Percentiles rank a stretch among this genome's conserved stretches.
Conservation (phyloP, 2,329 filamentous ascomycete species). For the Stagonosporopsis tanaceti region DNA sequence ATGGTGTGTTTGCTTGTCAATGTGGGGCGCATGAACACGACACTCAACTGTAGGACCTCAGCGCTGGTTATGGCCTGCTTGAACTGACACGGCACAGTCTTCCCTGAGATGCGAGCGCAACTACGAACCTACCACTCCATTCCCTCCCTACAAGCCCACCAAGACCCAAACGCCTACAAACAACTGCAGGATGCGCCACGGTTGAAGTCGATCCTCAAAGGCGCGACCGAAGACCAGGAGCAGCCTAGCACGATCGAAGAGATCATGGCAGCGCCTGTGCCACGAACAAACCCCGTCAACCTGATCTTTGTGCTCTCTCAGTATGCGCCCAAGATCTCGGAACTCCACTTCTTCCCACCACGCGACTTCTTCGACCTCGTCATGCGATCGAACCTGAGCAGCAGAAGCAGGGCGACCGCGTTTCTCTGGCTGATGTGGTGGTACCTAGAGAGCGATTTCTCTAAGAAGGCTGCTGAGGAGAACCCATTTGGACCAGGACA, state of each 20-base stretch:
- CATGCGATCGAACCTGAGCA: slow-evolving; percentile 86
- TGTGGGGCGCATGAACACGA: slow-evolving; percentile 98
- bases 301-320: slow-evolving; percentile 94
- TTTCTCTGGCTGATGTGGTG: slow-evolving; percentile 99
- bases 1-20: slow-evolving; percentile 99
- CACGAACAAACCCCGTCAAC: slow-evolving; percentile 96
- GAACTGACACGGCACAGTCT: slow-evolving; percentile 68
- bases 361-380: slow-evolving; percentile 96
- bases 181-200: slow-evolving; percentile 96
- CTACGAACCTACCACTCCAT: slow-evolving; percentile 98
- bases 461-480: slow-evolving; percentile 81
- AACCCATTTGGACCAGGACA: slow-evolving; percentile 83
- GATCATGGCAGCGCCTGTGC: slow-evolving; percentile 72
- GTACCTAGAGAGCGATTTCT: slow-evolving; percentile 96
- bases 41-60: slow-evolving; percentile 80
- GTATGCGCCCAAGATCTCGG: slow-evolving; percentile 88
- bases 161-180: slow-evolving; percentile 96
- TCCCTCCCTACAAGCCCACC: slow-evolving; percentile 90
- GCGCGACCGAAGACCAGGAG: slow-evolving; percentile 87
- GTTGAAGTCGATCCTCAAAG: slow-evolving; percentile 96
- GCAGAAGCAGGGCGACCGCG: slow-evolving; percentile 80
- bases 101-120: slow-evolving; percentile 98
- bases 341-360: slow-evolving; percentile 84
- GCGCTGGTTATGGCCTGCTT: not conserved
- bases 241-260: slow-evolving; percentile 86